Conservation (phyloP, 768 basidiomycete species). For the Ramaria sp. region DNA sequence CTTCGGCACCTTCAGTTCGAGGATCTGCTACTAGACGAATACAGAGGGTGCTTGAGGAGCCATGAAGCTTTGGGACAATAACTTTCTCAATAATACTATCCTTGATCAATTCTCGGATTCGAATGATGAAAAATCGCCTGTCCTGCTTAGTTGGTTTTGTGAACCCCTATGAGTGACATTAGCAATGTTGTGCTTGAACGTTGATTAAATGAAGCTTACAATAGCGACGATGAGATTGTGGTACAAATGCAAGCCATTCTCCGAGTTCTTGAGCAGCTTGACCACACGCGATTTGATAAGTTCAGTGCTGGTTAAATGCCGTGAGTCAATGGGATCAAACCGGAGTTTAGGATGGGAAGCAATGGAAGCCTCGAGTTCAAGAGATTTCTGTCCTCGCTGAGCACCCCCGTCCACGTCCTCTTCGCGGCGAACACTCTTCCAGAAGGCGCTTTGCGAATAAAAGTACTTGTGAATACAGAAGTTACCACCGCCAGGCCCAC, state of each 20-base stretch:
- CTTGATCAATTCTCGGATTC: conserved; percentile 61
- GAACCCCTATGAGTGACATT: conserved; percentile 46
- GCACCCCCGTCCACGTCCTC: conserved; percentile 28
- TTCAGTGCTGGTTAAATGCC: conserved; percentile 64
- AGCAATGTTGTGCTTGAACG: neutral
- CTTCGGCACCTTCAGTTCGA: conserved; percentile 24
- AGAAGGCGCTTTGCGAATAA: conserved; percentile 61
- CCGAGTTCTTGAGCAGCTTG: conserved; percentile 59
- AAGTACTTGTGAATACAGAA: conserved; percentile 79
- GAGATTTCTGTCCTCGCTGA: conserved; percentile 20
- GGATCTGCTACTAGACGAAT: conserved; percentile 48
- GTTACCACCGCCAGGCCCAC: conserved; percentile 59
- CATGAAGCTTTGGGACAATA: conserved; percentile 45
- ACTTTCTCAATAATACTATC: conserved; percentile 70
- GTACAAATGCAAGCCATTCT: conserved; percentile 59
- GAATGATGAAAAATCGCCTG: conserved; percentile 70
- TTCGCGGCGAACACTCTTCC: conserved; percentile 68
- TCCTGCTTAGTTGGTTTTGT: conserved; percentile 62
- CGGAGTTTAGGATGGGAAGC: conserved; percentile 23
- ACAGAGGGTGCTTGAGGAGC: conserved; percentile 42
- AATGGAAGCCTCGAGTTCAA: conserved; percentile 13
- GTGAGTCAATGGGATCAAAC: conserved; percentile 68
- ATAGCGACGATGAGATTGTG: conserved; percentile 69
- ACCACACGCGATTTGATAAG: conserved; percentile 62
- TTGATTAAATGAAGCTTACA: conserved; percentile 30